Base-by-base conservation (phyloP, 768 basidiomycete species). In the Phaeolepiota aurea region DNA sequence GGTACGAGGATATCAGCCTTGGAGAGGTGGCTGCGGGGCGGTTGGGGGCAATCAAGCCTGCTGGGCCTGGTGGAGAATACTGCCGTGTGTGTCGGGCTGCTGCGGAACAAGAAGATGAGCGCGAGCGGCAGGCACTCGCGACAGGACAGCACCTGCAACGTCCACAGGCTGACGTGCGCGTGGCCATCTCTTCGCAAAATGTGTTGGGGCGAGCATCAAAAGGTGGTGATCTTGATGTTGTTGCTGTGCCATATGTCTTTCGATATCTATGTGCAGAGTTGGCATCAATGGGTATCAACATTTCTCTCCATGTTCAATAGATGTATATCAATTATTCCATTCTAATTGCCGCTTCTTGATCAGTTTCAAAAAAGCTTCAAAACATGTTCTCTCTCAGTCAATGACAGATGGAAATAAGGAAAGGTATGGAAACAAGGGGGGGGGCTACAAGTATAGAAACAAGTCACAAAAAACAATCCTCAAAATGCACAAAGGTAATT, bases 211-310 rank as follows among this genome's bases (percentile, higher is more conserved):
- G 64, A 25, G 61, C 71, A 18, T 62, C 63, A 40, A 83, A 81
- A 62, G 86, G 85, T 21, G 82, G 85, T 12, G 81, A 91, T 48
- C 77, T 99, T 58, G 96, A 97, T 60, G 82, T 99, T 35, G 81
- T 99, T 39, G 94, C 94, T 10, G 76, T 99, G 15, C 96, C 96
- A 4, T 97, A 87, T 54, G 92, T 94, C 38, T 94, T 96, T 64
- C 74, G 89, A 37, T 89, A 92, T 65, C 72, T 97, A 9, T 92
- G 93, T 55, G 87, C 93, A 2, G 96, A 99, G 65, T 66, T 99
- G 50, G 93, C 93, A n/a, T 85, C 89, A 13, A 98, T 98, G 94
- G 94, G 96, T 34, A 97, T 99, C 52, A 79, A 85, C 23, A 74
- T 98, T 38, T 87, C 88, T 36, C 62, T 98, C 37, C 81, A 87